Base-by-base conservation (phyloP, 2,329 filamentous ascomycete genomes). In the Zasmidium cellare region DNA sequence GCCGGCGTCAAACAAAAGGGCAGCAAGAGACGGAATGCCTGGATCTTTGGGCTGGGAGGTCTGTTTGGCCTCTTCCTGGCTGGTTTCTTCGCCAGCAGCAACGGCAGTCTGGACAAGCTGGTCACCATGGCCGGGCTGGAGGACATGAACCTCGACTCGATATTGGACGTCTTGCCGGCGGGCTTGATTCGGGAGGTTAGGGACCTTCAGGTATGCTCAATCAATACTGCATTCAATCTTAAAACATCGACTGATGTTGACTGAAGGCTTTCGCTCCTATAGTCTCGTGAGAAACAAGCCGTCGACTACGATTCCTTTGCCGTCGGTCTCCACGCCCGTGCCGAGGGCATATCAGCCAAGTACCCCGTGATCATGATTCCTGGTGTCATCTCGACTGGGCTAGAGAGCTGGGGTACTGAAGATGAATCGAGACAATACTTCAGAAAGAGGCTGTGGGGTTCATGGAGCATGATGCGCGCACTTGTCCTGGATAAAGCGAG, bases 381-480 rank as follows among this genome's bases (percentile, higher is more conserved):
- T 0, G 94, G 94, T 3, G 94, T 99, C 58, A 99, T 99, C 66
- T 97, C 94, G 0, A 97, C 94, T 0, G 94, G 94, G 1, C 83
- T 99, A 22, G 94, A 99, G 76, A 96, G 91, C 49, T 99, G 94
- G 94, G 91, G 93, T 3, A 97, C 94, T 0, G 87, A 89, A 51
- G 90, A 92, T 70, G 80, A 82, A 45, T 96, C 92, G 7, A 84
- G 91, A 35, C 89, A 88, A 58, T 99, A 97, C 76, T 99, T 99
- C 75, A 84, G 94, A 62, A 96, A 96, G 77, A 83, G 94, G 54
- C 78, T 99, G 51, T 99, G 94, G 94, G 94, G 94, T 3, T 96
- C 91, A 66, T 99, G 96, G 94, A 96, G 86, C 63, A 99, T 99
- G 94, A 97, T 99, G 92, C 85, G 89, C 51, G 93, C 94, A 0